A percentile compares a stretch with the other conserved stretches of the same genome.
phyloP scores from a whole-genome alignment of 352 stramenopile species.

The Paralagenidium karlingii region DNA sequence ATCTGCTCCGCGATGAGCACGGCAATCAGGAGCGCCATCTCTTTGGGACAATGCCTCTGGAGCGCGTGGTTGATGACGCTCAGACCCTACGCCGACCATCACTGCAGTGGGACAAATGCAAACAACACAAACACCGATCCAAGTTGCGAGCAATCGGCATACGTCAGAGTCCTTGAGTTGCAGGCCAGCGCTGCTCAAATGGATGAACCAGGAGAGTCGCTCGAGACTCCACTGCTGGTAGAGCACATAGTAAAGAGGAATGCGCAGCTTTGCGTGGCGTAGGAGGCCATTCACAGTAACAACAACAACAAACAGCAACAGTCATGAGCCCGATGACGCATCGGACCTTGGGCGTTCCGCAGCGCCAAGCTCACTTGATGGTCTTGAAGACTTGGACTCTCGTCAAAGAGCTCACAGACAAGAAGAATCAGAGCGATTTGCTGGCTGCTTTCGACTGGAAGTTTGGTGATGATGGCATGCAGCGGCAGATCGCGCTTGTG shows the following conservation, averaged over 20 bases:
- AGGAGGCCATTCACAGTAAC: too few species aligned
- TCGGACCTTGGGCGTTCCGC: too few species aligned
- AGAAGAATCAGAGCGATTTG: conserved; percentile 21
- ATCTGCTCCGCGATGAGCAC: conserved; percentile 31
- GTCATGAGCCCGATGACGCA: too few species aligned
- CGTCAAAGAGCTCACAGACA: conserved; percentile 13
- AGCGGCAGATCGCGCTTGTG: conserved; percentile 25
- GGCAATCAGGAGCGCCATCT: conserved; percentile 40
- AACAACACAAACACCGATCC: neutral
- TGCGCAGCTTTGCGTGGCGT: conserved; percentile 12
- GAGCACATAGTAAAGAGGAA: conserved; percentile 28
- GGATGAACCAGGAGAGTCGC: conserved; percentile 39
- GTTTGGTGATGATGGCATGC: conserved; percentile 16
- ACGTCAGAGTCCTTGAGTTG: conserved; percentile 33
- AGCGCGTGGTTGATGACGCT: conserved; percentile 29
- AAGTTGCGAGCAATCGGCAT: neutral
- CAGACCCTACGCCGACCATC: conserved; percentile 11
- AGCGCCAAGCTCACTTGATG: too few species aligned
- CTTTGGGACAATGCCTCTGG: conserved; percentile 19
- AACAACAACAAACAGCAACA: too few species aligned
- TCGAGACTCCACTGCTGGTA: conserved; percentile 22
- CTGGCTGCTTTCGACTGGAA: conserved; percentile 1
- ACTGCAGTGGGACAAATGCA: neutral
- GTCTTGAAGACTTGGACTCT: conserved; percentile 11
- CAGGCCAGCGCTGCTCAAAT: conserved; percentile 16